Percentiles rank a stretch among this genome's conserved stretches.
phyloP scores from a whole-genome alignment of 2,329 filamentous ascomycete species.

The Microdochium bolleyi region DNA sequence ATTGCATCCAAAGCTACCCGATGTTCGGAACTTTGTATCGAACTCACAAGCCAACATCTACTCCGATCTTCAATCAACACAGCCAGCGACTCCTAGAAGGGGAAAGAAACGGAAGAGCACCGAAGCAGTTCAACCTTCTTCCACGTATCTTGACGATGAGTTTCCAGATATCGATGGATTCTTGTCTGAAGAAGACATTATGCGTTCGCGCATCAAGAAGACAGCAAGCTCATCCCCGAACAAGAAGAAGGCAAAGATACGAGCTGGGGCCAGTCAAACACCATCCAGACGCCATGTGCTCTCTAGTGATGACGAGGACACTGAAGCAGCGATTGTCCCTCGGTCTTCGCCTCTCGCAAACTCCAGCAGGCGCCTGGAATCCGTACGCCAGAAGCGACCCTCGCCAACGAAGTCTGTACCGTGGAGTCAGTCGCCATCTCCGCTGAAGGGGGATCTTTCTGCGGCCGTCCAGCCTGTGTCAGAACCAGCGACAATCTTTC shows the following conservation, averaged over 20 bases:
- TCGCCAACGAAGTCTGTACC: not conserved
- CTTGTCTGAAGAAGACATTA: slow-evolving; percentile 18
- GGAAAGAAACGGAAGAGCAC: slow-evolving; percentile 45
- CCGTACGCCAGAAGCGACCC: not conserved
- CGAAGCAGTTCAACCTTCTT: slow-evolving; percentile 19
- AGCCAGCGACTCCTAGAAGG: slow-evolving; percentile 24
- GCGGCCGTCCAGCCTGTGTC: not conserved
- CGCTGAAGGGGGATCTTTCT: not conserved
- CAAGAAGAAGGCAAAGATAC: slow-evolving; percentile 12
- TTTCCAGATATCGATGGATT: slow-evolving; percentile 47
- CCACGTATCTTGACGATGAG: slow-evolving; percentile 26
- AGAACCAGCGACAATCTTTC: slow-evolving; percentile 3
- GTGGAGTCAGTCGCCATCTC: not conserved
- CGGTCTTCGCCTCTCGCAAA: not conserved
- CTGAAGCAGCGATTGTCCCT: not conserved
- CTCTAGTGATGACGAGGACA: slow-evolving; percentile 2
- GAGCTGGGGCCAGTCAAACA: slow-evolving; percentile 9
- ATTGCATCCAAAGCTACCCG: slow-evolving; percentile 12
- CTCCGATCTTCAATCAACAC: slow-evolving; percentile 31
- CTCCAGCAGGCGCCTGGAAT: not conserved
- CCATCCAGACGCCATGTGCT: not conserved
- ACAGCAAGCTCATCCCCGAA: slow-evolving; percentile 27
- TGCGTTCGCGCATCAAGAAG: slow-evolving; percentile 21
- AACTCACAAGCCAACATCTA: slow-evolving; percentile 29
- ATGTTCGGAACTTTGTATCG: slow-evolving; percentile 21